Percentiles rank a stretch among this genome's conserved stretches.
Conservation (phyloP, 2,329 filamentous ascomycete genomes). For the Cytospora piceae region DNA sequence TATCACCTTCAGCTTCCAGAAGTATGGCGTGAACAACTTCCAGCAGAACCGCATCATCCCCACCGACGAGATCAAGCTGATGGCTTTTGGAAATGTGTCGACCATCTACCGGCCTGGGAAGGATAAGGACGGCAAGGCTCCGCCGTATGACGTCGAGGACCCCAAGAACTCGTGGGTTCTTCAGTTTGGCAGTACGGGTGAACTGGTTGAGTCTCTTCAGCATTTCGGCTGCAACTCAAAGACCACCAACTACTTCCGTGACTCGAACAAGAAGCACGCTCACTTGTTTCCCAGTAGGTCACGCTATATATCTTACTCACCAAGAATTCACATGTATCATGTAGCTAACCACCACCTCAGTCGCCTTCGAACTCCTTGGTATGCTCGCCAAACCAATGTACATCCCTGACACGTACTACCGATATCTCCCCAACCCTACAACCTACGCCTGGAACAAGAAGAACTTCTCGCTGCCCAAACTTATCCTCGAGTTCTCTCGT, state of each 20-base stretch:
- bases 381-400: slow-evolving; percentile 58
- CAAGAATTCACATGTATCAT: neutral
- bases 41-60: slow-evolving; percentile 56
- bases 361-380: slow-evolving; percentile 62
- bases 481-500: slow-evolving; percentile 46
- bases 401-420: slow-evolving; percentile 53
- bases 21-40: slow-evolving; percentile 54
- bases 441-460: slow-evolving; percentile 57
- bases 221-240: slow-evolving; percentile 58
- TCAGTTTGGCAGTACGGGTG: slow-evolving; percentile 52
- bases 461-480: slow-evolving; percentile 48
- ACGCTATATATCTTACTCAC: neutral
- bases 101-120: slow-evolving; percentile 48
- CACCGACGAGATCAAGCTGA: slow-evolving; percentile 55
- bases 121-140: slow-evolving; percentile 23
- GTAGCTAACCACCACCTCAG: slow-evolving; percentile 40
- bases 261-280: slow-evolving; percentile 44
- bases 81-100: slow-evolving; percentile 59
- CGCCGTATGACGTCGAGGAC: slow-evolving; percentile 42
- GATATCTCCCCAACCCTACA: slow-evolving; percentile 61
- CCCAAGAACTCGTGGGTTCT: slow-evolving; percentile 48
- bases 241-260: slow-evolving; percentile 50
- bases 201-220: slow-evolving; percentile 57
- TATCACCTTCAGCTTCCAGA: slow-evolving; percentile 58
- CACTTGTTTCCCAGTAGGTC: slow-evolving; percentile 56